These are phyloP conservation scores for Orobanche coerulescens DNA, from an alignment of 257 asterid species.

Conservation along the genomic window DNA sequence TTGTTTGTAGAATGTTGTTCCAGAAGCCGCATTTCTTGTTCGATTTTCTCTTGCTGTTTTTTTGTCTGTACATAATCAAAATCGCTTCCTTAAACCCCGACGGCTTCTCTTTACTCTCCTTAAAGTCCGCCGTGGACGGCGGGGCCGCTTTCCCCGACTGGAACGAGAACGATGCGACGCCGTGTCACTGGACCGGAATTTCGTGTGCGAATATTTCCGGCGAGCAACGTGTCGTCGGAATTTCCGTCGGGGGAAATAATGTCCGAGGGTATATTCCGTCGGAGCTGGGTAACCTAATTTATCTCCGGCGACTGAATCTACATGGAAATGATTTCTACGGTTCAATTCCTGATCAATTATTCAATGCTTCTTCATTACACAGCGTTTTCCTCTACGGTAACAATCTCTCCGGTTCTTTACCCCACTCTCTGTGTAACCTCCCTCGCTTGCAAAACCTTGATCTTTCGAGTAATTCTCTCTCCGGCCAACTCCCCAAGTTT, in stretches of 20 bases:
- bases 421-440: constrained; percentile 60
- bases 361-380: constrained; percentile 82
- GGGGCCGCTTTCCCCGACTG: constrained; percentile 55
- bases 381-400: constrained; percentile 74
- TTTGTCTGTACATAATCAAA: constrained; percentile 11
- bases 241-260: constrained; percentile 53
- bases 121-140: constrained; percentile 65
- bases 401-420: constrained; percentile 72
- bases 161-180: constrained; percentile 66
- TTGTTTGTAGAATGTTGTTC: constrained; percentile 26
- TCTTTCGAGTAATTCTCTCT: constrained; percentile 58
- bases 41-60: constrained; percentile 24
- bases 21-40: constrained; percentile 21
- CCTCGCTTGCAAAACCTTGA: constrained; percentile 79
- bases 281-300: constrained; percentile 65
- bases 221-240: constrained; percentile 74
- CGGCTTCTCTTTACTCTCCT: constrained; percentile 69
- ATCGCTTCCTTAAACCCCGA: constrained; percentile 42
- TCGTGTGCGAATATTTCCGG: constrained; percentile 75
- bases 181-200: constrained; percentile 84
- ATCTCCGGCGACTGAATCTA: constrained; percentile 81
- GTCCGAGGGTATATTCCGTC: constrained; percentile 86
- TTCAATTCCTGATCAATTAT: constrained; percentile 69
- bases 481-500: constrained; percentile 60
- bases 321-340: constrained; percentile 78